Evolutionary conservation across 2,329 filamentous ascomycete genomes (phyloP).

Genomic region (Aspergillus ibericus): DNA sequence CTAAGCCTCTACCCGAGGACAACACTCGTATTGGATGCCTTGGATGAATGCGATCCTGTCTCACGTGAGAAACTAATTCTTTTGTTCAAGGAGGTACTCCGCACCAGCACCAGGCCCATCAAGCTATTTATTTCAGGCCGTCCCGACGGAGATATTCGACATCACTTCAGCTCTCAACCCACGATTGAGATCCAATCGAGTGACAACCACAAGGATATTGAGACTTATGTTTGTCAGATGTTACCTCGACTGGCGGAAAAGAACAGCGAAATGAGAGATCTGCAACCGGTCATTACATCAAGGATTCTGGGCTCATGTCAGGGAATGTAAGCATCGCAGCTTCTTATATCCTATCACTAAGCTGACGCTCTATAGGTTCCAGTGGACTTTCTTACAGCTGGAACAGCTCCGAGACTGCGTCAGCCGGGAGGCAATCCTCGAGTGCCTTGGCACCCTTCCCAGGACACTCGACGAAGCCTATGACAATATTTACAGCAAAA

Average conservation of each 20-base stretch:
- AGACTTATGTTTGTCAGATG: neutral
- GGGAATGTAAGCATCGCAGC: conserved; percentile 5
- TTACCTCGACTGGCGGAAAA: conserved; percentile 7
- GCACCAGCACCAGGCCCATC: conserved; percentile 23
- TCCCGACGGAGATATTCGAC: conserved; percentile 29
- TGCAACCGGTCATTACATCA: conserved; percentile 2
- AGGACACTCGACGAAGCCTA: conserved; percentile 14
- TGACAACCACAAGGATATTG: conserved; percentile 18
- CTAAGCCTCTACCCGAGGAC: conserved; percentile 31
- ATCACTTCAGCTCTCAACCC: conserved; percentile 45
- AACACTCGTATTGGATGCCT: conserved; percentile 37
- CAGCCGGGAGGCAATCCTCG: neutral
- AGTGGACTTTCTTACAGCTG: conserved; percentile 19
- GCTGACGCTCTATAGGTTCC: conserved; percentile 7
- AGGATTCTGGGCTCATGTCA: conserved; percentile 2
- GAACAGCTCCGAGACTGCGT: conserved; percentile 13
- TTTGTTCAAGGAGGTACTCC: conserved; percentile 24
- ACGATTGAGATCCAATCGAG: conserved; percentile 45
- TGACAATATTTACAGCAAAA: conserved; percentile 8
- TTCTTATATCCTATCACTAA: neutral
- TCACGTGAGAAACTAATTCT: conserved; percentile 28
- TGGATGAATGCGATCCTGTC: conserved; percentile 37
- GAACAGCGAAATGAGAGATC: neutral
- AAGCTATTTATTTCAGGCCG: conserved; percentile 40
- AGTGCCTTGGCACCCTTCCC: conserved; percentile 13